phyloP scores from a whole-genome alignment of 306 rosid species.

The Cicer bijugum region DNA sequence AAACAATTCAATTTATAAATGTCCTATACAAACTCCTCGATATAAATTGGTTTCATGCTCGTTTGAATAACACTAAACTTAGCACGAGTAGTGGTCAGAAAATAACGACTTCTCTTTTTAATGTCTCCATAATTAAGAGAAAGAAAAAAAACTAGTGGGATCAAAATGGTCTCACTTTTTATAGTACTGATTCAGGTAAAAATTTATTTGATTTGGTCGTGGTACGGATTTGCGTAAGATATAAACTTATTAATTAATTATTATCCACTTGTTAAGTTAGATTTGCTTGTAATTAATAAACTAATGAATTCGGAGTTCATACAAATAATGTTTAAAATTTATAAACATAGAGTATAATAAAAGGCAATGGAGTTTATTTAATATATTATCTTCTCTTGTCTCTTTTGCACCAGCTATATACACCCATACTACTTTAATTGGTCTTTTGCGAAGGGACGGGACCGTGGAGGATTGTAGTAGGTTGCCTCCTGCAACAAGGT shows the following conservation, averaged over 20 bases:
- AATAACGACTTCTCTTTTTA: background rate
- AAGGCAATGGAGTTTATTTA: background rate
- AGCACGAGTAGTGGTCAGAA: background rate
- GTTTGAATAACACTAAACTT: no score
- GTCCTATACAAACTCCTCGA: no score
- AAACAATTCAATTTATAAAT: no score
- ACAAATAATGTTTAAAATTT: background rate
- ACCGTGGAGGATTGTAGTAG: constrained; percentile 42
- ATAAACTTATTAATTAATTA: background rate
- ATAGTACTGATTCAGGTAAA: constrained; percentile 3
- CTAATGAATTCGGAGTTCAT: constrained; percentile 1
- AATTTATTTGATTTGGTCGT: constrained; percentile 15
- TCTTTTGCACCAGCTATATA: constrained; percentile 41
- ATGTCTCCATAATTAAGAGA: background rate
- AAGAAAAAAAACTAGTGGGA: background rate
- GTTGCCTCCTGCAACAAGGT: constrained; percentile 80
- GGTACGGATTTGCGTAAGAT: constrained; percentile 37
- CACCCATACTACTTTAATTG: constrained; percentile 32
- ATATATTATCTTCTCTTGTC: constrained; percentile 47
- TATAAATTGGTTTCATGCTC: no score
- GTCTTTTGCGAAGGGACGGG: constrained; percentile 23
- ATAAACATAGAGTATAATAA: constrained; percentile 15
- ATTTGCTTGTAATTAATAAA: constrained; percentile 28
- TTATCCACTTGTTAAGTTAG: constrained; percentile 28
- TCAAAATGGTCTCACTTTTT: constrained; percentile 7